phyloP scores from a whole-genome alignment of 1,284 basidiomycete species.

The Sanghuangporus sanghuang region DNA sequence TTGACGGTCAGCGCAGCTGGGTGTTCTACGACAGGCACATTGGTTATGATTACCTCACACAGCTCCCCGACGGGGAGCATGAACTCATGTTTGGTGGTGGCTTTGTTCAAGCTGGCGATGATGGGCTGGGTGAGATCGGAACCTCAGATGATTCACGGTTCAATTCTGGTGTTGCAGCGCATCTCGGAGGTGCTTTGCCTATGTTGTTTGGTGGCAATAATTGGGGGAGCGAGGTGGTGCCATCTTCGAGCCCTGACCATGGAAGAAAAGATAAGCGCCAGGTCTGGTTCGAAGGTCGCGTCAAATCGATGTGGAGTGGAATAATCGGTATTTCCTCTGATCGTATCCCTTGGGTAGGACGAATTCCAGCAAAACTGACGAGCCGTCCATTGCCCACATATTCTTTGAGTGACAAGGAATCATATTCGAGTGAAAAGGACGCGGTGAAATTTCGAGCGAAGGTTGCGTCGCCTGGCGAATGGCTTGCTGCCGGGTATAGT shows the following conservation, averaged over 20 bases:
- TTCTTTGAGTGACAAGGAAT: slow-evolving; percentile 18
- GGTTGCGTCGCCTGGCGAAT: slow-evolving; percentile 35
- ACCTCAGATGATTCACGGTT: slow-evolving; percentile 40
- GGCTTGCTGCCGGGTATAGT: slow-evolving; percentile 53
- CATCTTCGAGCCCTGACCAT: background rate
- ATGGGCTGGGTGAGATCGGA: slow-evolving; percentile 34
- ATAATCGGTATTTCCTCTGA: slow-evolving; percentile 52
- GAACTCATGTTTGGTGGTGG: slow-evolving; percentile 66
- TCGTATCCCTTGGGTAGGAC: slow-evolving; percentile 51
- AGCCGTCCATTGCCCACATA: slow-evolving; percentile 26
- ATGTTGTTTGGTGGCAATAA: slow-evolving; percentile 40
- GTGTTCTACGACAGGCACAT: slow-evolving; percentile 47
- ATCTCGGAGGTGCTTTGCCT: slow-evolving; percentile 43
- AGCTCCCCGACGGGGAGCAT: slow-evolving; percentile 43
- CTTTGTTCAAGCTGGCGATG: slow-evolving; percentile 29
- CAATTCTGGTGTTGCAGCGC: slow-evolving; percentile 35
- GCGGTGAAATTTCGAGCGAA: background rate
- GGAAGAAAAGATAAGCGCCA: slow-evolving; percentile 11
- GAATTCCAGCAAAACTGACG: slow-evolving; percentile 36
- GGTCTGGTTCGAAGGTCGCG: slow-evolving; percentile 31
- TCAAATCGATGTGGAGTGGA: slow-evolving; percentile 56
- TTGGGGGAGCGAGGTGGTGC: slow-evolving; percentile 29
- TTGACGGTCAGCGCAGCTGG: slow-evolving; percentile 43
- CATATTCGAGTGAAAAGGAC: background rate
- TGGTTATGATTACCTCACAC: slow-evolving; percentile 70